These are phyloP conservation scores for Nemania diffusa DNA, from an alignment of 2,329 filamentous ascomycete species.

Conservation along the genomic window DNA sequence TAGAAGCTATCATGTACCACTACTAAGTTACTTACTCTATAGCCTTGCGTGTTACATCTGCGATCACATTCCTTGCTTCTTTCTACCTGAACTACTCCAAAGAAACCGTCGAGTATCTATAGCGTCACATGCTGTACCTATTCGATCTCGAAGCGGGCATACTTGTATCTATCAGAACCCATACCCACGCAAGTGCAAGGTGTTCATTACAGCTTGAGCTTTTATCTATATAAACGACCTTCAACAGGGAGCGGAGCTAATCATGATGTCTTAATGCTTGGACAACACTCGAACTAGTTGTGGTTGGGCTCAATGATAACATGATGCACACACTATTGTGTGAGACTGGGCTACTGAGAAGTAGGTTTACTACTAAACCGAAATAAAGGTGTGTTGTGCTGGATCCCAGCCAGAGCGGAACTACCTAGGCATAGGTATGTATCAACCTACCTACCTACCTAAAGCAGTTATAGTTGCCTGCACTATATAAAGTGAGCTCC, in stretches of 20 bases:
- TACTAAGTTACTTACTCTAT: too few relatives aligned
- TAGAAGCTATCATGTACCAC: too few relatives aligned
- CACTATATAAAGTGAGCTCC: too few relatives aligned
- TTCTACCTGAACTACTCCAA: not conserved
- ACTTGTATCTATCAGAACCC: not conserved
- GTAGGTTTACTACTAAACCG: not conserved
- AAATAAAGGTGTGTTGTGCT: not conserved
- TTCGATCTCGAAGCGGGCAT: not conserved
- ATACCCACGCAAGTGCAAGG: not conserved
- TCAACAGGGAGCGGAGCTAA: not conserved
- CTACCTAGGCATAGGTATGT: not conserved
- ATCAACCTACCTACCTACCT: not conserved
- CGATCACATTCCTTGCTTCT: not conserved
- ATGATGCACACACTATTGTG: not conserved
- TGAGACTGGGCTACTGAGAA: not conserved
- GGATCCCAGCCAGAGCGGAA: not conserved
- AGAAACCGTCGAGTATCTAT: not conserved
- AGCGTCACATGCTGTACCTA: not conserved
- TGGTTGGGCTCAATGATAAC: not conserved
- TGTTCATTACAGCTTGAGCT: too few relatives aligned
- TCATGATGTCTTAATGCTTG: not conserved
- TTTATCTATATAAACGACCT: too few relatives aligned
- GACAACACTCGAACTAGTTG: not conserved
- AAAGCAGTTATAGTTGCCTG: too few relatives aligned
- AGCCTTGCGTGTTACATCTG: not conserved